A percentile compares a stretch with the other conserved stretches of the same genome.
phyloP scores from a whole-genome alignment of 2,329 filamentous ascomycete species.

The Sclerotinia spermophila region DNA sequence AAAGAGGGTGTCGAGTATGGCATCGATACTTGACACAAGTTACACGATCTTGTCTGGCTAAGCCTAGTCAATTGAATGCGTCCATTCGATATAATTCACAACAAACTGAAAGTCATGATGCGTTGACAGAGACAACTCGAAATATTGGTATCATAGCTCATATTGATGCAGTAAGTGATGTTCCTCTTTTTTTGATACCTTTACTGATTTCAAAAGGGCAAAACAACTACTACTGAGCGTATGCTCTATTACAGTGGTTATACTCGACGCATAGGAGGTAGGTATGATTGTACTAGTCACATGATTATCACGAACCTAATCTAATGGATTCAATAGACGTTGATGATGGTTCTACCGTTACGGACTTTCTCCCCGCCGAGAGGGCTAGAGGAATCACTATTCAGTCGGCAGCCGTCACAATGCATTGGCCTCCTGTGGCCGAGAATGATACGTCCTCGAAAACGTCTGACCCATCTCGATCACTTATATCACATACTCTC shows the following conservation, averaged over 20 bases:
- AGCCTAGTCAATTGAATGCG: constrained; percentile 11
- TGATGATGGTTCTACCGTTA: constrained; percentile 93
- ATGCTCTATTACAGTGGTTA: constrained; percentile 97
- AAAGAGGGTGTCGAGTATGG: constrained; percentile 32
- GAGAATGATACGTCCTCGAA: constrained; percentile 15
- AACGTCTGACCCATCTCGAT: constrained; percentile 46
- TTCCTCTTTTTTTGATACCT: neutral
- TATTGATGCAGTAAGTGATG: constrained; percentile 80
- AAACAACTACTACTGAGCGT: constrained; percentile 97
- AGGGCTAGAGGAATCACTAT: constrained; percentile 93
- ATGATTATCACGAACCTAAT: neutral
- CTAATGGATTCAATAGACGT: constrained; percentile 57
- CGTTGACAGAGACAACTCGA: constrained; percentile 56
- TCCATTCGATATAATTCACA: constrained; percentile 25
- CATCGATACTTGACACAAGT: constrained; percentile 25
- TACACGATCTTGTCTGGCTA: neutral
- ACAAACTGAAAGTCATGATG: constrained; percentile 25
- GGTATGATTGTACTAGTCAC: constrained; percentile 40
- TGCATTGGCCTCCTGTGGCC: constrained; percentile 73
- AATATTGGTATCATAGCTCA: constrained; percentile 99
- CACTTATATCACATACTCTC: constrained; percentile 62
- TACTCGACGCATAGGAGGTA: constrained; percentile 76
- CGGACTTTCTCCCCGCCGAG: constrained; percentile 92
- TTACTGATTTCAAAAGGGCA: constrained; percentile 54
- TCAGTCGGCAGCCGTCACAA: constrained; percentile 93